A percentile compares a stretch with the other conserved stretches of the same genome.
Conservation (phyloP, 169 alveolate species). For the Plasmodium coatneyi region DNA sequence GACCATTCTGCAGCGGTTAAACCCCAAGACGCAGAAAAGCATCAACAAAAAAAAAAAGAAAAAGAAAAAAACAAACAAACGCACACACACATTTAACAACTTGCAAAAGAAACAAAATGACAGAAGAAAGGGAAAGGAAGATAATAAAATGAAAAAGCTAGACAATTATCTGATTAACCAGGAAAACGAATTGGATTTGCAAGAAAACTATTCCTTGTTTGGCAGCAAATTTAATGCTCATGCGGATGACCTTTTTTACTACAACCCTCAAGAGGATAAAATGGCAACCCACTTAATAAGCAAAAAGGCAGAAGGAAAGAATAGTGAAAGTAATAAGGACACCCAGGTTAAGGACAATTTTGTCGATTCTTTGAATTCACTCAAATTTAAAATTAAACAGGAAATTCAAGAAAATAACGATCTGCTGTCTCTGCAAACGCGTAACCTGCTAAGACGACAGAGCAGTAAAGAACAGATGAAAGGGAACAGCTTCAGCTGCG, state of each 20-base stretch:
- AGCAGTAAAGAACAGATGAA: not conserved
- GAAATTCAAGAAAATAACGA: slow-evolving; percentile 59
- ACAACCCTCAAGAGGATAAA: not conserved
- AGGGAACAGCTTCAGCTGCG: too few species aligned
- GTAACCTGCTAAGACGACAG: not conserved
- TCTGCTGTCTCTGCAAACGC: slow-evolving; percentile 2
- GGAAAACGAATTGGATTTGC: slow-evolving; percentile 53
- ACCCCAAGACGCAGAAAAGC: slow-evolving; percentile 25
- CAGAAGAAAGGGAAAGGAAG: slow-evolving; percentile 8
- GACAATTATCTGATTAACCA: slow-evolving; percentile 35
- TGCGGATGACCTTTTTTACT: slow-evolving; percentile 26
- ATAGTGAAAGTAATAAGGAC: not conserved
- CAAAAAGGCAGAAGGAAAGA: not conserved
- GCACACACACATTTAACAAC: not conserved
- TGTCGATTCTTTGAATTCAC: slow-evolving; percentile 30
- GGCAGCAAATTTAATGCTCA: slow-evolving; percentile 19
- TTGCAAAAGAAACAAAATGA: not conserved
- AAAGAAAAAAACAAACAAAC: too few species aligned
- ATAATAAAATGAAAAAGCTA: slow-evolving; percentile 41
- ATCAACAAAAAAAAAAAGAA: slow-evolving; percentile 31
- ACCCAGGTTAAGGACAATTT: not conserved
- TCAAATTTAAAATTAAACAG: slow-evolving; percentile 55
- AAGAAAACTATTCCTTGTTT: slow-evolving; percentile 41
- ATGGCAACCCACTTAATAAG: not conserved
- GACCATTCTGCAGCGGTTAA: not conserved